Evolutionary conservation across 805 yeast species (phyloP), one percentile per base, ranked within the genome.

Genomic region (Candida adriatica): DNA sequence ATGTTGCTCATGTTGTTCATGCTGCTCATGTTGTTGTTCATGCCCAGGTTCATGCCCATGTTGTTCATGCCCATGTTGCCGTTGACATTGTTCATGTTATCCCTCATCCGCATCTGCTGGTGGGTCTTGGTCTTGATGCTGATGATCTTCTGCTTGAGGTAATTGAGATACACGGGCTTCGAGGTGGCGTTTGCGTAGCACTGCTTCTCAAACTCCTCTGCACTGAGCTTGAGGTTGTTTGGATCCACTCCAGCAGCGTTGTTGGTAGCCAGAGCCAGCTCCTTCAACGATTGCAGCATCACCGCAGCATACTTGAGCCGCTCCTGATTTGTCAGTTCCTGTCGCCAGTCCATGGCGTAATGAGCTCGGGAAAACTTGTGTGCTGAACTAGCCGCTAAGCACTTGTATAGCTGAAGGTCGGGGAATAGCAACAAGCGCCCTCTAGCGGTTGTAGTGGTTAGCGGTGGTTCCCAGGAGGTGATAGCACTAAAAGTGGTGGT

Each of bases 161-260:
- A 58, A 29, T 67, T 71, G 34, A 70, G 56, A 48, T 81, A 81
- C 38, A 75, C 77, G 32, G 69, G 72, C 42, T 74, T 73, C 14
- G 72, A 61, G 8, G 66, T 64, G 9, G 84, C 65, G 35, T 74
- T 74, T 34, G 67, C 64, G 50, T 67, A 80, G 16, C 85, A 70
- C 43, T 66, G 73, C 37, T 75, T 71, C 50, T 81, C 92, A 43
- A 77, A 79, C 47, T 79, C 84, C 45, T 75, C 79, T 4, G 87
- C 86, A 44, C 75, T 62, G 4, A 65, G 56, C 45, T 66, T 69
- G 44, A 71, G 58, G 43, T 64, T 69, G 30, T 58, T 62, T 16
- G 59, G 46, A 23, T 63, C 66, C 8, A 47, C 32, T 8, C 45
- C 26, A 4, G 44, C 33, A 2, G 32, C 38, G 24, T 41, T 32